Evolutionary conservation across 2,329 filamentous ascomycete species (phyloP).

Genomic region (Penicillium sp.): DNA sequence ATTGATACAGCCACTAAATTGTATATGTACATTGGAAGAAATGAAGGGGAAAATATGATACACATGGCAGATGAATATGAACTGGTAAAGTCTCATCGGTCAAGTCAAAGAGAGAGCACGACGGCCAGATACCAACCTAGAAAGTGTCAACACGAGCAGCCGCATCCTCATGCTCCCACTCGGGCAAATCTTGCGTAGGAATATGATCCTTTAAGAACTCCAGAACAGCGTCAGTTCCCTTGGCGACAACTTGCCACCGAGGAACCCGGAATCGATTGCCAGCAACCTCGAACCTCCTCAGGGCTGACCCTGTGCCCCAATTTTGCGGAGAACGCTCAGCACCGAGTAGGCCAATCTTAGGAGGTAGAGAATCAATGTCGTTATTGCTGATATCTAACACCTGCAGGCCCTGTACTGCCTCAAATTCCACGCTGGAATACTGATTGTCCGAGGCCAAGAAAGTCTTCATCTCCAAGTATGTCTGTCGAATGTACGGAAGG

Average conservation of each 20-base stretch:
- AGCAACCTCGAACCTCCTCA: conserved; percentile 73
- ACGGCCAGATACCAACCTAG: background rate
- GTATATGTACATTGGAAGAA: conserved; percentile 27
- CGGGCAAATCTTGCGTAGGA: conserved; percentile 55
- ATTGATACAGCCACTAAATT: conserved; percentile 17
- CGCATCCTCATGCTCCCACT: conserved; percentile 43
- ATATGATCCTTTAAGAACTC: conserved; percentile 81
- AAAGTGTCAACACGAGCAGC: conserved; percentile 21
- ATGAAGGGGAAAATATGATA: conserved; percentile 25
- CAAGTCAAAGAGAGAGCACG: background rate
- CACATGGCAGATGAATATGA: conserved; percentile 10
- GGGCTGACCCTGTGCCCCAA: conserved; percentile 55
- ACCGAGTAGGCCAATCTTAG: conserved; percentile 77
- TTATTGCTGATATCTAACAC: conserved; percentile 84
- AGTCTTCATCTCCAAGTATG: conserved; percentile 73
- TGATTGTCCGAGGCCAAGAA: conserved; percentile 81
- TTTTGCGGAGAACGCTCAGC: conserved; percentile 54
- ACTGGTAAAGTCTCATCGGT: background rate
- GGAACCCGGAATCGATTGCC: conserved; percentile 91
- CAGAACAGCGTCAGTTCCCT: conserved; percentile 84
- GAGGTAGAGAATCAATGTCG: conserved; percentile 80
- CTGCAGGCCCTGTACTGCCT: conserved; percentile 74
- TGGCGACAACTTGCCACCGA: conserved; percentile 79
- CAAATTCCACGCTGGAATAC: conserved; percentile 73
- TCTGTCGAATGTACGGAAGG: conserved; percentile 69